These are phyloP conservation scores for Pisolithus tinctorius DNA, from an alignment of 768 basidiomycete genomes.

Conservation along the genomic window DNA sequence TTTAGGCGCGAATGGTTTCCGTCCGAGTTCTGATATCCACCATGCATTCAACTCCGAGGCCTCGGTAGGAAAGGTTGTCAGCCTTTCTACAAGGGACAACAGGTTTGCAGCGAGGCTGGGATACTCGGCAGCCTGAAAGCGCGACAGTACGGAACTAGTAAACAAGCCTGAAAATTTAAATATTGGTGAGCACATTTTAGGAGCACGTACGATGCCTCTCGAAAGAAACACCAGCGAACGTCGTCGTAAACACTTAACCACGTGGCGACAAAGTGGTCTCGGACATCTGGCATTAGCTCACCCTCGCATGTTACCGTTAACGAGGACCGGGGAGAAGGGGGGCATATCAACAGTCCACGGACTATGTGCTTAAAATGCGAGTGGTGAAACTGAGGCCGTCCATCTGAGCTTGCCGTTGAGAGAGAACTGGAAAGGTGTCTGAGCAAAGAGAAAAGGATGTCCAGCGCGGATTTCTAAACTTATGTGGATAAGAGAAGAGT, in stretches of 20 bases:
- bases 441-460: slow-evolving; percentile 71
- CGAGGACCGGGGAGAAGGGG: slow-evolving; percentile 35
- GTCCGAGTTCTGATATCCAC: slow-evolving; percentile 68
- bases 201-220: slow-evolving; percentile 60
- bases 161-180: slow-evolving; percentile 2
- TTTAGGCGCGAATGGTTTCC: slow-evolving; percentile 48
- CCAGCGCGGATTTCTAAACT: slow-evolving; percentile 56
- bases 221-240: slow-evolving; percentile 83
- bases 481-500: slow-evolving; percentile 1
- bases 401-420: slow-evolving; percentile 35
- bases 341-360: slow-evolving; percentile 54
- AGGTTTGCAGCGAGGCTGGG: slow-evolving; percentile 43
- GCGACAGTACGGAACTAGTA: slow-evolving; percentile 20
- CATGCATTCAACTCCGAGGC: slow-evolving; percentile 63
- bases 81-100: slow-evolving; percentile 56
- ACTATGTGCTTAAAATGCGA: slow-evolving; percentile 63
- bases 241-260: slow-evolving; percentile 81
- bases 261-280: slow-evolving; percentile 55
- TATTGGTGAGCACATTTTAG: neutral
- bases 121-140: slow-evolving; percentile 23
- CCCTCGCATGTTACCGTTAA: slow-evolving; percentile 22
- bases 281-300: slow-evolving; percentile 50
- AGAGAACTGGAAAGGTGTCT: slow-evolving; percentile 70
- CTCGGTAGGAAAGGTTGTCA: slow-evolving; percentile 71
- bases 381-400: slow-evolving; percentile 60